Conservation (phyloP, 345 rosid species). For the Ricinus communis region DNA sequence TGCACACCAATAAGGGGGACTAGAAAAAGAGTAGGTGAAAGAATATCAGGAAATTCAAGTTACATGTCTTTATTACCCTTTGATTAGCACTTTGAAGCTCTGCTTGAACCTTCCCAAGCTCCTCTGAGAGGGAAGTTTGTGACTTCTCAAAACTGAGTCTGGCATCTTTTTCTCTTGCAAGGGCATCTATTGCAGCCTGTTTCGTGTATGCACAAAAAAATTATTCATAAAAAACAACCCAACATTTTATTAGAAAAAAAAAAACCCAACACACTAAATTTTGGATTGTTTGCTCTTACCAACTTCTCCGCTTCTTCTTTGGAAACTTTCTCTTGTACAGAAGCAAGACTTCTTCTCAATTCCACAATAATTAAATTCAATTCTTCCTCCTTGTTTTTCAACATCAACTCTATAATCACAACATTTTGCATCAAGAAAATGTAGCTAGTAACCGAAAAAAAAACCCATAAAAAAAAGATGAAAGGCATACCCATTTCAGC, state of each 20-base stretch:
- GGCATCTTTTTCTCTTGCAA: slow-evolving; percentile 74
- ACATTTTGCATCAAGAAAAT: slow-evolving; percentile 10
- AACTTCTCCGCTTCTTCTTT: slow-evolving; percentile 84
- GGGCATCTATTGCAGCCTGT: slow-evolving; percentile 78
- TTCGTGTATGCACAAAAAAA: slow-evolving; percentile 17
- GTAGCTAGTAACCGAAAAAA: neutral
- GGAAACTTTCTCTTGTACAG: slow-evolving; percentile 69
- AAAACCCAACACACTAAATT: slow-evolving; percentile 1
- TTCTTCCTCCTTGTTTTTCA: slow-evolving; percentile 86
- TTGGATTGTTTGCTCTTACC: slow-evolving; percentile 44
- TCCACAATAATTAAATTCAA: slow-evolving; percentile 84
- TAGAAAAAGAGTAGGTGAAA: neutral
- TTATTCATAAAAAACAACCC: slow-evolving; percentile 7
- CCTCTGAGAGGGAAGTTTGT: slow-evolving; percentile 71
- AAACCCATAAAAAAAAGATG: neutral
- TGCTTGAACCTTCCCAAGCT: slow-evolving; percentile 71
- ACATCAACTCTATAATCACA: slow-evolving; percentile 54
- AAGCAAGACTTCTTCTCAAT: slow-evolving; percentile 70
- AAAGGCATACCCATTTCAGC: slow-evolving; percentile 71
- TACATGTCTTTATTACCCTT: slow-evolving; percentile 57
- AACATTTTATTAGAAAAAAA: too few relatives aligned
- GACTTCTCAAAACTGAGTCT: slow-evolving; percentile 65
- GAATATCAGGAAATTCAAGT: neutral
- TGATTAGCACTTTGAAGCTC: slow-evolving; percentile 93
- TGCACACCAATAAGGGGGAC: neutral